Conservation (phyloP, 169 alveolate species). For the Babesia sp. region DNA sequence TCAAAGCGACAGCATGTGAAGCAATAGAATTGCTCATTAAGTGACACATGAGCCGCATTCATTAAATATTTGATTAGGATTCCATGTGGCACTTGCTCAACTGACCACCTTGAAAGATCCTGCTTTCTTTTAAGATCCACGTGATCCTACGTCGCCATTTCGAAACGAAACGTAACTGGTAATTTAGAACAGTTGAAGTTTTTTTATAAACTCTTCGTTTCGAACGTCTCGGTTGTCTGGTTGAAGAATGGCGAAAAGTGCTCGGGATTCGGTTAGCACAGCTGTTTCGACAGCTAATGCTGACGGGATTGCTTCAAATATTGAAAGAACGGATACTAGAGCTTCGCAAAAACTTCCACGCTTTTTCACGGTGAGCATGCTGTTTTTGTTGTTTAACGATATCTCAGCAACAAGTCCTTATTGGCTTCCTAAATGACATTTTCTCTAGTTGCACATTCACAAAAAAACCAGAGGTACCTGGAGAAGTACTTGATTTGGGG, state of each 20-base stretch:
- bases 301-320: background rate
- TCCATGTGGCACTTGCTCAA: no score
- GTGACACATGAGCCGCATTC: no score
- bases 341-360: constrained; percentile 36
- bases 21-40: no score
- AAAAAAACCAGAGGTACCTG: constrained; percentile 6
- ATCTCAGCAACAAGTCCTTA: constrained; percentile 57
- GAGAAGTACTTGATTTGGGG: constrained; percentile 2
- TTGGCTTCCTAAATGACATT: constrained; percentile 55
- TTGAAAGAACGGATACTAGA: background rate
- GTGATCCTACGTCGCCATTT: background rate
- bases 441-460: constrained; percentile 53
- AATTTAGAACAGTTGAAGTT: no score
- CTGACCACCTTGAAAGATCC: no score
- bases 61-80: no score
- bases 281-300: background rate
- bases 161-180: background rate
- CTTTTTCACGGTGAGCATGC: constrained; percentile 32
- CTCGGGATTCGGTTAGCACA: constrained; percentile 4
- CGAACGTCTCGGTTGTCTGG: background rate
- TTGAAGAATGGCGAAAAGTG: background rate
- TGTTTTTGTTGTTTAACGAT: background rate
- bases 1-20: no score
- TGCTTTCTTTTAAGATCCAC: no score
- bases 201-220: no score